phyloP scores from a whole-genome alignment of 2,329 filamentous ascomycete genomes.

The Pleoardoris graminearum region DNA sequence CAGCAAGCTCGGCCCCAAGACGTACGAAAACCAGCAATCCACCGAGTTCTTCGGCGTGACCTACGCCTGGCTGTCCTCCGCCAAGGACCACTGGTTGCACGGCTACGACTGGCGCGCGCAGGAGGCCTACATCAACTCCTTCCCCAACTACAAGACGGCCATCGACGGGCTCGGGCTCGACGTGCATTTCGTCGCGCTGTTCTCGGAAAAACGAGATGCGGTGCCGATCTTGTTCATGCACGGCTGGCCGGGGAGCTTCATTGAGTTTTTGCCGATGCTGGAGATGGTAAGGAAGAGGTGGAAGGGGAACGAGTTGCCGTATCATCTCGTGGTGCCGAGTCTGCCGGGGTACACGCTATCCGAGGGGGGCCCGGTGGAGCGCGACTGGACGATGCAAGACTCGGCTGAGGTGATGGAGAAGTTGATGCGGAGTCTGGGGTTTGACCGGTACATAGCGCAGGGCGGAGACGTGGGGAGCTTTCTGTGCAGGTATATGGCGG shows the following conservation, averaged over 20 bases:
- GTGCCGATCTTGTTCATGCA: constrained; percentile 59
- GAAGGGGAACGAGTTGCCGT: constrained; percentile 55
- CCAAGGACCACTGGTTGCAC: constrained; percentile 46
- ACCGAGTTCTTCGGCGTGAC: constrained; percentile 36
- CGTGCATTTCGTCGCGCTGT: constrained; percentile 60
- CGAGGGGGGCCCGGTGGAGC: constrained; percentile 50
- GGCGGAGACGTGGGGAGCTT: constrained; percentile 62
- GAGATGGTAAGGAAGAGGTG: constrained; percentile 54
- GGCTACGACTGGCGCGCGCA: constrained; percentile 43
- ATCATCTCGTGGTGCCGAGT: constrained; percentile 61
- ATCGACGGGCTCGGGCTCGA: constrained; percentile 49
- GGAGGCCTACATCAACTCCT: constrained; percentile 54
- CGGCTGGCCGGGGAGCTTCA: constrained; percentile 60
- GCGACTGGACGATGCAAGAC: constrained; percentile 49
- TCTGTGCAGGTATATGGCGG: constrained; percentile 48
- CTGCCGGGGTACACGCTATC: constrained; percentile 61
- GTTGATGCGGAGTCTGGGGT: constrained; percentile 60
- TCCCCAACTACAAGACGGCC: constrained; percentile 55
- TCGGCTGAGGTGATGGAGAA: constrained; percentile 54
- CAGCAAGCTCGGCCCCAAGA: constrained; percentile 37
- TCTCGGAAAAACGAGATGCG: constrained; percentile 57
- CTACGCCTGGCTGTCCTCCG: constrained; percentile 38
- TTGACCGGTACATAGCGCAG: constrained; percentile 59
- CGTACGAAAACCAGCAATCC: constrained; percentile 34
- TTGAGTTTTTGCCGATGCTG: constrained; percentile 61